Evolutionary conservation across 495 filamentous ascomycete genomes (phyloP), one percentile per base, ranked within the genome.

Genomic region (Penicillium paxilli): DNA sequence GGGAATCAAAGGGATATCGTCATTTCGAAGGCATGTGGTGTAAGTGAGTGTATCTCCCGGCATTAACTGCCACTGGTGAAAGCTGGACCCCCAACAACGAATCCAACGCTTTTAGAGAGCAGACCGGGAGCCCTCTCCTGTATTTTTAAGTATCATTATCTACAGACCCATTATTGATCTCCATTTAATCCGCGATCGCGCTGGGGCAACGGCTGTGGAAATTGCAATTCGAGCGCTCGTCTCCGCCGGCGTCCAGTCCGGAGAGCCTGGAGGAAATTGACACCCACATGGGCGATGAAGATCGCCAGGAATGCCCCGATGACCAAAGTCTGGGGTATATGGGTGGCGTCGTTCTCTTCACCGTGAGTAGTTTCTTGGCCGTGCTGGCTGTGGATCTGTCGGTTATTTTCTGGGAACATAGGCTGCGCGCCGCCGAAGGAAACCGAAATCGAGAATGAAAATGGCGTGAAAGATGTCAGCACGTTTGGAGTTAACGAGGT

Each of bases 401-500:
- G 59, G 24, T 51, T 48, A 11, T 19, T 49, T 23, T 44, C 50
- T 6, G 44, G 46, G 12, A 58, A 33, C 1, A 59, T 49, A 8
- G 63, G 26, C 4, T 49, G 49, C 11, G 60, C 48, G 21, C 65
- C 52, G 41, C 74, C 72, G 44, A 78, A 69, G 3, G 72, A 74
- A n/a, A 78, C 47, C 0, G 72, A 77, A 9, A 76, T 63, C 4
- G 72, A 76, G 55, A 77, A 64, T 21, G 71, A 60, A 23, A 73
- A 72, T 17, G 68, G 64, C 6, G 70, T 68, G 16, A 69, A 63
- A 6, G 66, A 67, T 1, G 69, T 70, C 23, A 72, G 50, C 4
- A 72, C 45, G 33, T 60, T 60, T 17, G 65, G 59, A 1, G 65
- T 66, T 25, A 67, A 33, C n/a, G 69, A 53, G n/a, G 54, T 46